Base-by-base conservation (phyloP, 1,284 basidiomycete genomes). In the Leccinum angustisporum region DNA sequence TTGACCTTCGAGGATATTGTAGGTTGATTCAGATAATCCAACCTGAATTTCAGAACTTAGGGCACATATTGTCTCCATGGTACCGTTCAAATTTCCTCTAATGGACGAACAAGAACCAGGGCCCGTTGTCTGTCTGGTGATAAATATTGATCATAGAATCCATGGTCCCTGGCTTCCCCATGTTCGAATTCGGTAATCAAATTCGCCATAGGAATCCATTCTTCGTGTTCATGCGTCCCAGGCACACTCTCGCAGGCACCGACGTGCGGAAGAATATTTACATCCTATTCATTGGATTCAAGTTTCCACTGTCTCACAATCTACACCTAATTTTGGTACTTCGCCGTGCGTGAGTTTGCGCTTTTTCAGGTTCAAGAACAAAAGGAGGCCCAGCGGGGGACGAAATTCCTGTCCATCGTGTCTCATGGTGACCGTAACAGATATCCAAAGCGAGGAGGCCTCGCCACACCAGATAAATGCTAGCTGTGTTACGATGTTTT, bases 341-440 rank as follows among this genome's bases (percentile, higher is more conserved):
- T 56, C 31, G 21, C 48, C 38, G 36, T 43, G 14, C 6, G 33
- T 56, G 18, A 14, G 5, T 13, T 40, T 21, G 5, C 14, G 40
- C 31, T 43, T 48, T 56, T 65, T n/a, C 52, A 56, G 51, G 60
- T 57, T 16, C n/a, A 34, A 56, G 48, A 53, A 16, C 13, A 55
- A 50, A 62, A 46, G 25, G 21, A 25, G 54, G 16, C 18, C 13
- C 34, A 31, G 33, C 46, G 25, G 14, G 9, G 13, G 38, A 21
- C 7, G 13, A 21, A 40, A 6, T 11, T 38, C 8, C 36, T 36
- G 36, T 21, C 5, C 30, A 10, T 40, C 31, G 6, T 54, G 55
- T 38, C n/a, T 56, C 67, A 56, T 70, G 59, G 36, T 34, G 57
- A 69, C 67, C 31, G 63, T 65, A 25, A 25, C 21, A 48, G 10